phyloP scores from a whole-genome alignment of 306 rosid genomes.

The Gastrolobium bilobum region DNA sequence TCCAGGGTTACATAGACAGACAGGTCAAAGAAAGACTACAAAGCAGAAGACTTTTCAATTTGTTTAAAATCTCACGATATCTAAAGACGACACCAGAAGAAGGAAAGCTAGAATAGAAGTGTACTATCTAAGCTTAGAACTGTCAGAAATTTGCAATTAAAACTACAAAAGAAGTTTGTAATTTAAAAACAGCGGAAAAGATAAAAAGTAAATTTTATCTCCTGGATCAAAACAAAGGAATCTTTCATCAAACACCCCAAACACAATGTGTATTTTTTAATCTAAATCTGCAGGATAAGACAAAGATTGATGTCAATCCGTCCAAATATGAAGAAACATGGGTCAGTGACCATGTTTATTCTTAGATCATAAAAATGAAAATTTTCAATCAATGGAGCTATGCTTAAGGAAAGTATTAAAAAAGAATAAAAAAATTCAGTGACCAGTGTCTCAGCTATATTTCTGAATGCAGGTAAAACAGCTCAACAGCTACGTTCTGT shows the following conservation, averaged over 20 bases:
- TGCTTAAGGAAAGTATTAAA: not conserved
- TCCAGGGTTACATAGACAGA: not conserved
- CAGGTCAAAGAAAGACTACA: slow-evolving; percentile 35
- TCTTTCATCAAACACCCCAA: not conserved
- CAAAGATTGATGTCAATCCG: not conserved
- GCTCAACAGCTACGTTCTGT: not conserved
- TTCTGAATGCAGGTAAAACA: not conserved
- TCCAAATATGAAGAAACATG: not conserved
- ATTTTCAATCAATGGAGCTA: not conserved
- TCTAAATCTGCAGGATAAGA: not conserved
- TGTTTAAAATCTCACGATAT: not conserved
- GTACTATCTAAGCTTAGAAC: not conserved
- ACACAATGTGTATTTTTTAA: not conserved
- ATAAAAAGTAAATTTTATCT: not conserved
- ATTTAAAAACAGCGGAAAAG: not conserved
- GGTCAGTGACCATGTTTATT: not conserved
- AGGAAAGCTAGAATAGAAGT: not conserved
- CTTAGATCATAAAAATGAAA: not conserved
- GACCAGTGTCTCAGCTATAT: not conserved
- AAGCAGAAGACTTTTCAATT: slow-evolving; percentile 21
- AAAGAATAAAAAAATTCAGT: not conserved
- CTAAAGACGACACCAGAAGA: not conserved
- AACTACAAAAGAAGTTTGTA: not conserved
- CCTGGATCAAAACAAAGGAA: not conserved
- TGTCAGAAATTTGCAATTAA: not conserved